These are phyloP conservation scores for Vaccinium corymbosum DNA, from an alignment of 148 eudicot species.

Conservation along the genomic window DNA sequence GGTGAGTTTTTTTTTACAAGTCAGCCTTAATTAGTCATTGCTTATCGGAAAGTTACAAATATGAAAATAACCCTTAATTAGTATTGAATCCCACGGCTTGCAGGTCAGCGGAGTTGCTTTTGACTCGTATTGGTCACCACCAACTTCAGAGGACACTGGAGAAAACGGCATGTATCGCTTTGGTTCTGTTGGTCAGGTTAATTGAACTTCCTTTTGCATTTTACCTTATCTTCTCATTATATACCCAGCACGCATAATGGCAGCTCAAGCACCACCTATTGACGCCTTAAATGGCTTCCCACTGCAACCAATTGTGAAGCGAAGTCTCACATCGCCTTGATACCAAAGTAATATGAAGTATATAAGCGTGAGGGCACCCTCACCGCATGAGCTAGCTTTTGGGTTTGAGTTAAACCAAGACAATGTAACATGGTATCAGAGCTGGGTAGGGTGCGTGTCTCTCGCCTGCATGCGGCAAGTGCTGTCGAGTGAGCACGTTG, in stretches of 20 bases:
- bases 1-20: constrained; percentile 31
- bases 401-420: too few relatives aligned
- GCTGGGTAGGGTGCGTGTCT: too few relatives aligned
- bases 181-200: constrained; percentile 75
- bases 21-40: not conserved
- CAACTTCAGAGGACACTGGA: constrained; percentile 48
- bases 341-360: too few relatives aligned
- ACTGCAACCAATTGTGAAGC: too few relatives aligned
- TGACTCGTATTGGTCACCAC: constrained; percentile 65
- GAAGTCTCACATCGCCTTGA: too few relatives aligned
- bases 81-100: constrained; percentile 14
- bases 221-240: not conserved
- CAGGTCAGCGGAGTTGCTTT: constrained; percentile 81
- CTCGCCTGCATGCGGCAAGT: too few relatives aligned
- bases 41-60: not conserved
- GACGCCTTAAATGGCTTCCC: not conserved
- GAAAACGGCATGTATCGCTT: constrained; percentile 61
- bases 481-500: too few relatives aligned
- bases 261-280: not conserved
- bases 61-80: not conserved
- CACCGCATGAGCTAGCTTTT: too few relatives aligned
- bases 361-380: too few relatives aligned
- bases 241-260: not conserved
- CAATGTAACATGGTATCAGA: too few relatives aligned
- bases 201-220: not conserved